These are phyloP conservation scores for Penicillium ucsense DNA, from an alignment of 495 filamentous ascomycete genomes.

Conservation along the genomic window DNA sequence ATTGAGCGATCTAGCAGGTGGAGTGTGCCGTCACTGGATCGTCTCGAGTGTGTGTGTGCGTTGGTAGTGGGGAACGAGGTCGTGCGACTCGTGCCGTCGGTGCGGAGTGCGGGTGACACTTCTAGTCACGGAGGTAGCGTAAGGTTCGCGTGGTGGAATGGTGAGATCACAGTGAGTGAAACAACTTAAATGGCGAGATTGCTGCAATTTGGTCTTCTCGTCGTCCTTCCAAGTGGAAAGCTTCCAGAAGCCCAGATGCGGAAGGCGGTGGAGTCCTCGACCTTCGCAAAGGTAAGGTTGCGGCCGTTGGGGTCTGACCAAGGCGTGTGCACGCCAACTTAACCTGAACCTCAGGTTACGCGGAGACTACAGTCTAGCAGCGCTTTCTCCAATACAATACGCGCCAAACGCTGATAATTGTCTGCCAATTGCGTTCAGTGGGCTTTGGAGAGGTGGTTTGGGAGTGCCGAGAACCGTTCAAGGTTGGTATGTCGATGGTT, in stretches of 20 bases:
- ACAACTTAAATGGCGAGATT: constrained; percentile 7
- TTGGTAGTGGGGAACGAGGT: constrained; percentile 6
- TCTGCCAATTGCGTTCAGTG: too few species aligned
- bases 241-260: constrained; percentile 13
- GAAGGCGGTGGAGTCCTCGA: constrained; percentile 19
- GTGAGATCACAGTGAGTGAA: constrained; percentile 3
- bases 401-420: too few species aligned
- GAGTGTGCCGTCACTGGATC: constrained; percentile 12
- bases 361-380: too few species aligned
- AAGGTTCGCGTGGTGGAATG: constrained; percentile 5
- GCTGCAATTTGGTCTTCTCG: constrained; percentile 5
- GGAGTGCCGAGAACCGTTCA: too few species aligned
- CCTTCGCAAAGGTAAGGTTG: not conserved
- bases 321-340: too few species aligned
- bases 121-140: not conserved
- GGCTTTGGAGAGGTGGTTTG: too few species aligned
- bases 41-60: constrained; percentile 1
- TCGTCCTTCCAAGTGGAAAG: constrained; percentile 19
- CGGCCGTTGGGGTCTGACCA: not conserved
- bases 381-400: too few species aligned
- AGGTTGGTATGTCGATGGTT: not conserved
- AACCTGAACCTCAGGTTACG: too few species aligned
- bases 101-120: constrained; percentile 3
- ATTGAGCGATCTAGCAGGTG: constrained; percentile 11
- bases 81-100: constrained; percentile 14